A percentile compares a stretch with the other conserved stretches of the same genome.
phyloP scores from a whole-genome alignment of 2,329 filamentous ascomycete species.

The Trichophyton equinum region DNA sequence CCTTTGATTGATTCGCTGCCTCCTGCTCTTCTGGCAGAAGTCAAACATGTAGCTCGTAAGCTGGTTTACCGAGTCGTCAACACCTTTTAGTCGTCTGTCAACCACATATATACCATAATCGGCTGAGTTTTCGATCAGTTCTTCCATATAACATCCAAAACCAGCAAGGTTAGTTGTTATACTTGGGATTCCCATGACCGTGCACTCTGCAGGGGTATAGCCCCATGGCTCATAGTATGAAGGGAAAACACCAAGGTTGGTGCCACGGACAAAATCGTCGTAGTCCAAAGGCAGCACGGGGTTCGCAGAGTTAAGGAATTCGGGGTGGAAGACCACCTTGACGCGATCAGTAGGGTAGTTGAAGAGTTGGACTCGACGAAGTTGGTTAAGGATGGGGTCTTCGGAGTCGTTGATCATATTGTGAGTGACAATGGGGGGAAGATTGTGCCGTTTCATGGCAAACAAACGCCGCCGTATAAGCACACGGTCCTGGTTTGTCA shows the following conservation, averaged over 20 bases:
- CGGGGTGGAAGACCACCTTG: slow-evolving; percentile 95
- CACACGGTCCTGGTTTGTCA: slow-evolving; percentile 83
- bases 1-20: slow-evolving; percentile 96
- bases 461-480: slow-evolving; percentile 83
- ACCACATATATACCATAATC: slow-evolving; percentile 99
- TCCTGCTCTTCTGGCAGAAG: slow-evolving; percentile 81
- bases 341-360: slow-evolving; percentile 91
- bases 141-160: slow-evolving; percentile 99
- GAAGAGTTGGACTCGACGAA: slow-evolving; percentile 90
- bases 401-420: slow-evolving; percentile 95
- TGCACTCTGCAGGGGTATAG: slow-evolving; percentile 95
- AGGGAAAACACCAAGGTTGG: slow-evolving; percentile 86
- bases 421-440: slow-evolving; percentile 94
- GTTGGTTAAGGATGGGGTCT: slow-evolving; percentile 89
- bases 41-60: slow-evolving; percentile 86
- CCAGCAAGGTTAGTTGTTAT: slow-evolving; percentile 97
- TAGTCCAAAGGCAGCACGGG: slow-evolving; percentile 93
- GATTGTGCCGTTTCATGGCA: slow-evolving; percentile 82
- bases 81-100: slow-evolving; percentile 83
- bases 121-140: slow-evolving; percentile 91
- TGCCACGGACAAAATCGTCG: slow-evolving; percentile 95
- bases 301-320: slow-evolving; percentile 92
- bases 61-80: slow-evolving; percentile 96
- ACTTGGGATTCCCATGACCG: slow-evolving; percentile 95
- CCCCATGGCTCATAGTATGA: slow-evolving; percentile 99